Evolutionary conservation across 2,329 filamentous ascomycete genomes (phyloP).

Genomic region (Stylonectria norvegica): DNA sequence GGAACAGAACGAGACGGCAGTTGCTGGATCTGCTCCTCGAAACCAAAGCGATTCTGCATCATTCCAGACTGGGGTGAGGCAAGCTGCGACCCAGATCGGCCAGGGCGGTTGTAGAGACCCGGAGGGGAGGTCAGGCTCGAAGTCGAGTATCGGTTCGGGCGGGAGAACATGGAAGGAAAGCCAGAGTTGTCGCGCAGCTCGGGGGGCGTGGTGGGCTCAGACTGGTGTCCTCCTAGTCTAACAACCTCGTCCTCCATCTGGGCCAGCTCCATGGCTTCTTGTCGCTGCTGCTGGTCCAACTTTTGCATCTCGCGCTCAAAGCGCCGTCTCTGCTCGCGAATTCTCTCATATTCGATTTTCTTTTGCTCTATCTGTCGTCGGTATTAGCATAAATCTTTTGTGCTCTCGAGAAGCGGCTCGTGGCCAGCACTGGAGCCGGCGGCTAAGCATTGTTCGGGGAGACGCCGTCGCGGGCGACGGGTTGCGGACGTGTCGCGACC

Average conservation of each 20-base stretch:
- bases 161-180: constrained; percentile 76
- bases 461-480: too few species aligned
- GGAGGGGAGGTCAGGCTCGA: constrained; percentile 82
- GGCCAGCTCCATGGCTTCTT: constrained; percentile 78
- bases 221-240: constrained; percentile 69
- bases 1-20: constrained; percentile 83
- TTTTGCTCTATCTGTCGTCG: constrained; percentile 80
- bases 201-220: constrained; percentile 92
- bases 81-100: constrained; percentile 73
- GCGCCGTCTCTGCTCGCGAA: constrained; percentile 81
- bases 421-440: too few species aligned
- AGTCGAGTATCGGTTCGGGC: constrained; percentile 83
- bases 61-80: constrained; percentile 70
- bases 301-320: constrained; percentile 93
- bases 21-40: constrained; percentile 50
- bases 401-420: not conserved
- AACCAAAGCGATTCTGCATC: constrained; percentile 56
- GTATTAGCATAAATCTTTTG: constrained; percentile 34
- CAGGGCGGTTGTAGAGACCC: constrained; percentile 68
- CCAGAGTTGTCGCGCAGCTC: constrained; percentile 78
- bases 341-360: constrained; percentile 84
- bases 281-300: constrained; percentile 78
- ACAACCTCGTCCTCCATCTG: constrained; percentile 79
- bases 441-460: too few species aligned
- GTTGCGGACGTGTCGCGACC: constrained; percentile 5